These are phyloP conservation scores for Aspergillus caelatus DNA, from an alignment of 2,329 filamentous ascomycete species.

Conservation along the genomic window DNA sequence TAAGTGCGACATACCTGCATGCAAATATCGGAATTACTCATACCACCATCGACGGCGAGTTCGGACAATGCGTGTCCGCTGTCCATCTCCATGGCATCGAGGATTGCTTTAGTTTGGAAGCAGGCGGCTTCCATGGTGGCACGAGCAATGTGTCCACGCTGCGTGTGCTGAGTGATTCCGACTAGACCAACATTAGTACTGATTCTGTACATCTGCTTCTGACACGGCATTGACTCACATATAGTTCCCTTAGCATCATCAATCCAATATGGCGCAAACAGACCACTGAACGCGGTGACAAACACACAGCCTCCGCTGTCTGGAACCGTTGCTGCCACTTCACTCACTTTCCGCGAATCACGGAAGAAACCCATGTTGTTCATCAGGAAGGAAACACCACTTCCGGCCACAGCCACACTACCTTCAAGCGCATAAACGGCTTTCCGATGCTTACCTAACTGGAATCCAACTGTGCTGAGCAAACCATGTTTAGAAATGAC, in stretches of 20 bases:
- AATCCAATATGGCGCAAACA: constrained; percentile 94
- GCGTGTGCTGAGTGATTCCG: constrained; percentile 82
- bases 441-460: constrained; percentile 70
- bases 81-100: constrained; percentile 89
- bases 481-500: constrained; percentile 83
- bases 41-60: constrained; percentile 83
- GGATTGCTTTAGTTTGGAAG: constrained; percentile 89
- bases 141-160: constrained; percentile 82
- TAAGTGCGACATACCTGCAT: constrained; percentile 67
- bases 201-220: background rate
- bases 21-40: constrained; percentile 84
- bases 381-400: constrained; percentile 75
- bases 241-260: constrained; percentile 88
- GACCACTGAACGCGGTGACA: constrained; percentile 86
- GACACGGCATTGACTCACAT: constrained; percentile 53
- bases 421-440: constrained; percentile 82
- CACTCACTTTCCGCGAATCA: constrained; percentile 64
- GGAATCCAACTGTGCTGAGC: constrained; percentile 83
- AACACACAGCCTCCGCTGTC: constrained; percentile 85
- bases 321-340: constrained; percentile 64
- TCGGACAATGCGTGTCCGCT: constrained; percentile 73
- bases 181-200: constrained; percentile 48
- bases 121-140: constrained; percentile 90
- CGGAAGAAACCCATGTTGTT: constrained; percentile 67
- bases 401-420: constrained; percentile 79